Base-by-base conservation (phyloP, 768 basidiomycete genomes). In the Trametes cinnabarina region DNA sequence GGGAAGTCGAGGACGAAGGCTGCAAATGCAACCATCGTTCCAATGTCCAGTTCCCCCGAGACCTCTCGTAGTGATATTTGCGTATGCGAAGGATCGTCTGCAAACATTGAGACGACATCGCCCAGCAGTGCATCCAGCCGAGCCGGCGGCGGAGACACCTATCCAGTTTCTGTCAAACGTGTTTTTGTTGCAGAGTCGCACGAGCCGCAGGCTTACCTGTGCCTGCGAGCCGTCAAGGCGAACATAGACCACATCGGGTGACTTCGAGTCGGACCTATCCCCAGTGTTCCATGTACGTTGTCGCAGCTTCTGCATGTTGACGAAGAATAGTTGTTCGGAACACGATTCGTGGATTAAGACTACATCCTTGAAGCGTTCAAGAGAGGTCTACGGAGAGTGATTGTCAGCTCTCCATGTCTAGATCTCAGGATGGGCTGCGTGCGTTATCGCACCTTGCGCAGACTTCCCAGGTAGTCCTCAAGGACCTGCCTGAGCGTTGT, bases 1-100 rank as follows among this genome's bases (percentile, higher is more conserved):
- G 82, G 81, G 63, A 87, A 88, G 57, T 85, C 85, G 32, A 87
- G 77, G 23, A 87, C 67, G 8, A 84, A 58, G 1, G 77, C 86
- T 4, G 86, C 83, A 4, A 88, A 72, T 14, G 86, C 80, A 40
- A 88, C 71, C 2, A 74, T 68, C 54, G 65, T 47, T 68, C 60
- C 4, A 19, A 61, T 49, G 20, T 50, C 20, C 4, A 11, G 51
- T 1, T 9, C 22, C n/a, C 5, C 19, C 7, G 37, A 32, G 19
- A 50, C 47, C 14, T 37, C 34, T 26, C 41, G 7, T 23, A 55
- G 34, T 0, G 32, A n/a, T 1, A 55, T 7, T 11, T n/a, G 6
- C 10, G 6, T 2, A 7, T 19, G 25, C 1, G 42, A 4, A 10
- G 19, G 2, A 14, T 7, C 34, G 5, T 43, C 15, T 15, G 23